Percentiles rank a stretch among this genome's conserved stretches.
phyloP scores from a whole-genome alignment of 1,284 basidiomycete genomes.

The Apiotrichum sp. region DNA sequence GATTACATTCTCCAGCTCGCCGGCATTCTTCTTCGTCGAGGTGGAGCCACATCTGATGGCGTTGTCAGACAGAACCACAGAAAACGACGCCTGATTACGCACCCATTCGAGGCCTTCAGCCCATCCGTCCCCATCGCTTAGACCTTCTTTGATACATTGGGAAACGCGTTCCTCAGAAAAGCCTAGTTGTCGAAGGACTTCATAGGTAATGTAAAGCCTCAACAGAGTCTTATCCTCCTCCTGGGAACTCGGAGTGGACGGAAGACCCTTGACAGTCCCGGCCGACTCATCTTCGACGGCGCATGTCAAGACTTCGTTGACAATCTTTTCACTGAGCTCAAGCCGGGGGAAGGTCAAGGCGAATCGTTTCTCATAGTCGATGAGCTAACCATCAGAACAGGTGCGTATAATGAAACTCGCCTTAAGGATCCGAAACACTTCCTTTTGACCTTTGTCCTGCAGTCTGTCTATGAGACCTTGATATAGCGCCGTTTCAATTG shows the following conservation, averaged over 20 bases:
- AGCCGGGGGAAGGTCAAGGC: slow-evolving; percentile 62
- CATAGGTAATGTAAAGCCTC: slow-evolving; percentile 71
- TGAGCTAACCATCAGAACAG: slow-evolving; percentile 51
- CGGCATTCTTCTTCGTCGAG: slow-evolving; percentile 61
- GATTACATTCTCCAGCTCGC: slow-evolving; percentile 27
- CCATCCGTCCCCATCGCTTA: slow-evolving; percentile 57
- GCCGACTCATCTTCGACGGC: slow-evolving; percentile 39
- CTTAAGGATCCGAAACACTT: slow-evolving; percentile 64
- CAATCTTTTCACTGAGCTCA: slow-evolving; percentile 58
- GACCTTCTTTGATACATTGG: slow-evolving; percentile 48
- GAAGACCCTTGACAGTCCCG: not conserved
- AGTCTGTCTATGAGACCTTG: slow-evolving; percentile 64
- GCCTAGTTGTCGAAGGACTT: slow-evolving; percentile 75
- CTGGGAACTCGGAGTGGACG: not conserved
- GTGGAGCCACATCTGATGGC: slow-evolving; percentile 60
- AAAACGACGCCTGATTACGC: slow-evolving; percentile 25
- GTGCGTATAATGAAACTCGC: slow-evolving; percentile 29
- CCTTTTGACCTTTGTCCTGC: slow-evolving; percentile 85
- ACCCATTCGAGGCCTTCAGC: slow-evolving; percentile 95
- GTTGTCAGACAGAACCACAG: slow-evolving; percentile 1
- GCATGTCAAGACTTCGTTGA: slow-evolving; percentile 56
- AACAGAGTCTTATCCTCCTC: slow-evolving; percentile 64
- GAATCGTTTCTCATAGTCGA: slow-evolving; percentile 76
- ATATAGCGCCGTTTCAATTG: slow-evolving; percentile 22
- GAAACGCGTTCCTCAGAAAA: slow-evolving; percentile 59